Evolutionary conservation across 2,329 filamentous ascomycete genomes (phyloP), one percentile per base, ranked within the genome.

Genomic region (Diaporthe destruens): DNA sequence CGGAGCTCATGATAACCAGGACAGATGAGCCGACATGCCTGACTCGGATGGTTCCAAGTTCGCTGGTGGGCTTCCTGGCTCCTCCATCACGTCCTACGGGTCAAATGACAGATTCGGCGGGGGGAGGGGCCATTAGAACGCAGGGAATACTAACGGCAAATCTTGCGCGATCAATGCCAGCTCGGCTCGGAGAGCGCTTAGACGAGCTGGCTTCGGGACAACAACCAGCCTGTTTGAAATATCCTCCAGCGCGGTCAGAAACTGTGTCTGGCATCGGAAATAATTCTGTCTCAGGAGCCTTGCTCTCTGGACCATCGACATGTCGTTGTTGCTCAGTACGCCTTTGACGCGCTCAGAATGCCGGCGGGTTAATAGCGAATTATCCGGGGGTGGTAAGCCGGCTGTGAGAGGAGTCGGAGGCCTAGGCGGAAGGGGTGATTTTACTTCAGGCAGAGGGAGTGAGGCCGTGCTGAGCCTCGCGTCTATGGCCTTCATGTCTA

Each of bases 161-260:
- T 96, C 94, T 78, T 94, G 93, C 2, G 91, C 92, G 75, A 96
- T 93, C 47, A 96, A 85, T 18, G 93, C 94, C 74, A 96, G 86
- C 81, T 96, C 94, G 3, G 94, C 94, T 72, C 94, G 89, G 57
- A 96, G 84, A 54, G 94, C 94, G 81, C 94, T 96, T 77, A 96
- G 87, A 42, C 94, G 90, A 53, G 94, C 94, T 44, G 91, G 90
- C 79, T 96, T 96, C 1, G 94, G 94, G 6, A 96, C 94, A 69
- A 92, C 87, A 7, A 96, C 93, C 56, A 96, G 84, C n/a, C 93
- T 90, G 79, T 94, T 95, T 3, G 94, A 96, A 69, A 96, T 96
- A 76, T 93, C 92, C 80, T 96, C 93, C 20, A 96, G 86, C 1
- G 94, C 94, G 4, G 91, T 93, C 74, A 96, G 80, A 78, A 96